Evolutionary conservation across 208 protist species (phyloP).

Genomic region (Crithidia expoeki): DNA sequence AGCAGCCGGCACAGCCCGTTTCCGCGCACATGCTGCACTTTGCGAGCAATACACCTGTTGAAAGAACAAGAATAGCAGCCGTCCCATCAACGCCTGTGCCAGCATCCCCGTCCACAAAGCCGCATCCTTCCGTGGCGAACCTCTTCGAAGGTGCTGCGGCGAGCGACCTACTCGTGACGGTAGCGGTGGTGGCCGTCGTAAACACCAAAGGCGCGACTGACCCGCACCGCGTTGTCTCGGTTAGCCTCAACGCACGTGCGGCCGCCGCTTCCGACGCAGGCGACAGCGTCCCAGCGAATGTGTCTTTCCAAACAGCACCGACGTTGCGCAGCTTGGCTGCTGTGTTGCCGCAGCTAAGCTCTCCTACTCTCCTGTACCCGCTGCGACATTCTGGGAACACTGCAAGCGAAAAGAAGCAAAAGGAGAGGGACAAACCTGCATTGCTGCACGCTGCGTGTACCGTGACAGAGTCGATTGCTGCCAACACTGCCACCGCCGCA

Average conservation of each 20-base stretch:
- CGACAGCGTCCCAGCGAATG: neutral
- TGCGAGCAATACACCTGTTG: no score
- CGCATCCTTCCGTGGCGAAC: conserved; percentile 26
- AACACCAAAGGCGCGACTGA: conserved; percentile 24
- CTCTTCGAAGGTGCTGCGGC: conserved; percentile 51
- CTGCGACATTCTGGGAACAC: neutral
- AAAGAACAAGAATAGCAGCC: no score
- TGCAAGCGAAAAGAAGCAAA: neutral
- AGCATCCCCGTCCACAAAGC: neutral
- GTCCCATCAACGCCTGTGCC: neutral
- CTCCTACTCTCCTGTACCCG: conserved; percentile 22
- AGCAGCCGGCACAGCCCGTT: neutral
- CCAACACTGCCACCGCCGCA: neutral
- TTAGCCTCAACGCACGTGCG: neutral
- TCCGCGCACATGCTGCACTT: neutral
- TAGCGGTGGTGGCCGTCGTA: conserved; percentile 35
- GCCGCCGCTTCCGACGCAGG: neutral
- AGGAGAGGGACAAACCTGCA: neutral
- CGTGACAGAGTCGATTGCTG: conserved; percentile 17
- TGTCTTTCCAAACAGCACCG: conserved; percentile 30
- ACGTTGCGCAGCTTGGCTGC: conserved; percentile 32
- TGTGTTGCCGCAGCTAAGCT: conserved; percentile 42
- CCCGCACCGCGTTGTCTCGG: conserved; percentile 27
- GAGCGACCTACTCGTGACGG: conserved; percentile 22
- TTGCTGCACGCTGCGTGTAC: conserved; percentile 20